Evolutionary conservation across 441 rosid genomes (phyloP), one percentile per base, ranked within the genome.

Genomic region (Flueggea neowawraea): DNA sequence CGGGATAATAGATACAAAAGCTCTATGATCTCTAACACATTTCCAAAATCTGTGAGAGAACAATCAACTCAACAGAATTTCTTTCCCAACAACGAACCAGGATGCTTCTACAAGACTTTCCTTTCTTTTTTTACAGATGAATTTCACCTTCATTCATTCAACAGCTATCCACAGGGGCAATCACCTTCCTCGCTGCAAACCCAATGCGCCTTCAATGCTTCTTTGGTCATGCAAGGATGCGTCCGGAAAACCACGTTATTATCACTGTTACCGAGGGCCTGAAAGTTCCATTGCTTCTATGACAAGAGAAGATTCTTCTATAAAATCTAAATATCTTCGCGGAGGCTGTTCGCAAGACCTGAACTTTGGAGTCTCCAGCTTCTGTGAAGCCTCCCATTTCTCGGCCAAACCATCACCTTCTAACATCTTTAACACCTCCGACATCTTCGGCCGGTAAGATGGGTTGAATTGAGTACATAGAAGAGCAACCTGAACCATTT

Each of bases 241-340:
- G 39, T 52, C 17, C 13, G 45, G 58, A 22, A 50, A 54, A 10
- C 45, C 12, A 16, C 7, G 11, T 31, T 54, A 44, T 61, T 22
- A 22, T 41, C 45, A 14, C 58, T 47, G 57, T 86, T 73, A 90
- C 72, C 93, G 70, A 44, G 97, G 97, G 15, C 97, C 98, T 0
- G 98, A 92, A 60, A 92, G 98, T 80, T 89, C 98, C 87, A 92
- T 88, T 61, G 96, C 93, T 75, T 91, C 97, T 1, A 86, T 69
- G n/a, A 86, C 90, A 54, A 88, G 88, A 43, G 97, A 91, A n/a
- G 97, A 91, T 65, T 88, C 97, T 61, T 90, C 91, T 47, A 90
- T 83, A 32, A 70, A 87, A 71, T 90, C 90, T 0, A 87, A 83
- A 63, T 85, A 85, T 66, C 82, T 76, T 51, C 64, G 69, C 36